These are phyloP conservation scores for Thymus quinquecostatus DNA, from an alignment of 257 asterid species.

Conservation along the genomic window DNA sequence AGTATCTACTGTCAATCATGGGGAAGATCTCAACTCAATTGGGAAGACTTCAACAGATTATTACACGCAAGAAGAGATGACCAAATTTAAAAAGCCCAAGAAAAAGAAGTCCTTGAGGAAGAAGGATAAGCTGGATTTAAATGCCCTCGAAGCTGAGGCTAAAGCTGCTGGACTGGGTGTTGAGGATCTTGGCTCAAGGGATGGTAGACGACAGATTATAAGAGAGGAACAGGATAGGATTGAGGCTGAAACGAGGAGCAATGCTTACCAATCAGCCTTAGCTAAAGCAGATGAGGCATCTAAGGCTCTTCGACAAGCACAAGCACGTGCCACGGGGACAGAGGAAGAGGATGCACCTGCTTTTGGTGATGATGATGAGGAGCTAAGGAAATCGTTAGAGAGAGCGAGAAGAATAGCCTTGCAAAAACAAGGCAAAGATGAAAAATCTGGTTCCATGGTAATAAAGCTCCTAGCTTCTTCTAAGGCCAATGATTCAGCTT, in stretches of 20 bases:
- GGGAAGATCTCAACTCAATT: constrained; percentile 66
- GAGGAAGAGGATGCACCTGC: constrained; percentile 70
- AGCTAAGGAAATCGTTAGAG: constrained; percentile 82
- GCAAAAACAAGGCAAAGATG: constrained; percentile 59
- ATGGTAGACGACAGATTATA: constrained; percentile 66
- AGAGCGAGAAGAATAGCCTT: constrained; percentile 87
- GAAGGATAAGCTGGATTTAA: constrained; percentile 82
- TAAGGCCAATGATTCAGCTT: constrained; percentile 39
- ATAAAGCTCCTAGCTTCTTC: constrained; percentile 62
- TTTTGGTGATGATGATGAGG: constrained; percentile 90
- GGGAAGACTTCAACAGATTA: constrained; percentile 75
- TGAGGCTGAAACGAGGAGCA: constrained; percentile 79
- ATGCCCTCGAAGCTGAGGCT: constrained; percentile 96
- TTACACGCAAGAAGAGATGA: constrained; percentile 87
- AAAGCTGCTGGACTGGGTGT: constrained; percentile 82
- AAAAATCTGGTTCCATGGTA: constrained; percentile 50
- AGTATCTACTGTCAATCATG: constrained; percentile 45
- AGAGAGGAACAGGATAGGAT: constrained; percentile 76
- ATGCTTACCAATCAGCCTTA: constrained; percentile 73
- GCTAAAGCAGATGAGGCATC: constrained; percentile 93
- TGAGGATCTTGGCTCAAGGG: constrained; percentile 90
- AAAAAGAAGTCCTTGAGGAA: constrained; percentile 91
- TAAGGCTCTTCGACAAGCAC: constrained; percentile 76
- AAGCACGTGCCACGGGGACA: constrained; percentile 31
- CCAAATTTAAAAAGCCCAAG: constrained; percentile 87